Conservation (phyloP, 2,329 filamentous ascomycete genomes). For the Stagonosporopsis cucurbitacearum region DNA sequence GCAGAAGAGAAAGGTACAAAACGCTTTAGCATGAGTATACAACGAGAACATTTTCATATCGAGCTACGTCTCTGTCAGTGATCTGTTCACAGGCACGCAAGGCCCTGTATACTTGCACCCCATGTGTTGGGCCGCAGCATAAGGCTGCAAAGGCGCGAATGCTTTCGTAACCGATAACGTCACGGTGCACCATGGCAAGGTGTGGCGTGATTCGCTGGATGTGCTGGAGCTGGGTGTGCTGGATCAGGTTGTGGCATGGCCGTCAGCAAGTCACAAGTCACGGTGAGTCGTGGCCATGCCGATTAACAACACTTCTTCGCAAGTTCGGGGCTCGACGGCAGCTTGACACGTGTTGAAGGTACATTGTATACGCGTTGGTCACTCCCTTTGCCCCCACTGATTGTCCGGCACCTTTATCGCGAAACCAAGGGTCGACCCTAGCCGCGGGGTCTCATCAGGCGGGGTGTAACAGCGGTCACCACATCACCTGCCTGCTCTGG, state of each 20-base stretch:
- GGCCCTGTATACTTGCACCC: neutral
- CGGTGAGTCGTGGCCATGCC: constrained; percentile 11
- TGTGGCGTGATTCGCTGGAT: constrained; percentile 20
- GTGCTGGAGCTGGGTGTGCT: neutral
- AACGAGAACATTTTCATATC: constrained; percentile 9
- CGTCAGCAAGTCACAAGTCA: constrained; percentile 15
- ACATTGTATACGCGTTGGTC: constrained; percentile 1
- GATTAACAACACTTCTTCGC: constrained; percentile 9
- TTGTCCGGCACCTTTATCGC: constrained; percentile 19
- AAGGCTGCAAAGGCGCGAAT: neutral
- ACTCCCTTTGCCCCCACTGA: neutral
- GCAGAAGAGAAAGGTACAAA: constrained; percentile 17
- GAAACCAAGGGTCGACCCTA: constrained; percentile 21
- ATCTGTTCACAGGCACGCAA: no score
- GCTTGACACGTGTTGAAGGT: constrained; percentile 6
- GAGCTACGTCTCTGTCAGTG: neutral
- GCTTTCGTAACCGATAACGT: constrained; percentile 27
- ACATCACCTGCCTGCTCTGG: constrained; percentile 15
- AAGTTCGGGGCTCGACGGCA: constrained; percentile 11
- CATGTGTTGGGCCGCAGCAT: neutral
- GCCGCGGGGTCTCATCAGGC: constrained; percentile 25
- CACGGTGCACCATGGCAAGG: constrained; percentile 14
- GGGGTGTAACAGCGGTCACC: constrained; percentile 22
- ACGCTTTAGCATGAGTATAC: constrained; percentile 7
- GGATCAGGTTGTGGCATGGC: constrained; percentile 2